These are phyloP conservation scores for Fennellomyces sp. DNA, from an alignment of 371 early-diverging fungal species.

Conservation along the genomic window DNA sequence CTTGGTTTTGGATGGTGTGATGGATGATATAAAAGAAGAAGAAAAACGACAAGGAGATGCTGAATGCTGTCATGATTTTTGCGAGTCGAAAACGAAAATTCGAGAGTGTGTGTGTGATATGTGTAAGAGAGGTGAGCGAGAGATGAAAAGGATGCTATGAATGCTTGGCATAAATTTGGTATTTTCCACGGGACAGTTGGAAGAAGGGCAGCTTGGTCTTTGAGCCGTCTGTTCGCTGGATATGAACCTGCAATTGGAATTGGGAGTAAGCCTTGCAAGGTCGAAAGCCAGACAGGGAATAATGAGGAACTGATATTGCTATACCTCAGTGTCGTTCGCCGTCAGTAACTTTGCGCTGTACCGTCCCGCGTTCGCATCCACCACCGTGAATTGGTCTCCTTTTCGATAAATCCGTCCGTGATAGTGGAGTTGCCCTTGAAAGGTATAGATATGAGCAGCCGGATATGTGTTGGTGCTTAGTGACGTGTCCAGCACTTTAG, in stretches of 20 bases:
- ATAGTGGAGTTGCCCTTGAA: slow-evolving; percentile 26
- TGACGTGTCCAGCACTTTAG: slow-evolving; percentile 13
- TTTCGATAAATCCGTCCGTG: slow-evolving; percentile 24
- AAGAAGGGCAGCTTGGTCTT: slow-evolving; percentile 26
- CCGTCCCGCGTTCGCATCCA: slow-evolving; percentile 30
- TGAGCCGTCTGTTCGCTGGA: slow-evolving; percentile 34
- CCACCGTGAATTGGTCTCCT: slow-evolving; percentile 29
- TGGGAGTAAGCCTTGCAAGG: not conserved
- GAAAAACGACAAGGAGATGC: too few species aligned
- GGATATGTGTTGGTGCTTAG: slow-evolving; percentile 1
- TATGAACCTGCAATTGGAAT: slow-evolving; percentile 20
- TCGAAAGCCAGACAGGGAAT: not conserved
- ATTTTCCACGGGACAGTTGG: slow-evolving; percentile 26
- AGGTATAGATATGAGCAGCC: slow-evolving; percentile 15
- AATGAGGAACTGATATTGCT: not conserved
- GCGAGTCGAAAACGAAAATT: not conserved
- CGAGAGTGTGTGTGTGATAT: not conserved
- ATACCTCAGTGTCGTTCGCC: slow-evolving; percentile 27
- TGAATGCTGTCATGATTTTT: too few species aligned
- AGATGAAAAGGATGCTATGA: slow-evolving; percentile 11
- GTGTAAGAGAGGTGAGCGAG: slow-evolving; percentile 9
- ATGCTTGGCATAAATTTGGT: slow-evolving; percentile 25
- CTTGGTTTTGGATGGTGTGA: too few species aligned
- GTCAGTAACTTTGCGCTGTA: slow-evolving; percentile 28
- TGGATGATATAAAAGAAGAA: too few species aligned